Evolutionary conservation across 441 rosid genomes (phyloP).

Genomic region (Monsonia emarginata): DNA sequence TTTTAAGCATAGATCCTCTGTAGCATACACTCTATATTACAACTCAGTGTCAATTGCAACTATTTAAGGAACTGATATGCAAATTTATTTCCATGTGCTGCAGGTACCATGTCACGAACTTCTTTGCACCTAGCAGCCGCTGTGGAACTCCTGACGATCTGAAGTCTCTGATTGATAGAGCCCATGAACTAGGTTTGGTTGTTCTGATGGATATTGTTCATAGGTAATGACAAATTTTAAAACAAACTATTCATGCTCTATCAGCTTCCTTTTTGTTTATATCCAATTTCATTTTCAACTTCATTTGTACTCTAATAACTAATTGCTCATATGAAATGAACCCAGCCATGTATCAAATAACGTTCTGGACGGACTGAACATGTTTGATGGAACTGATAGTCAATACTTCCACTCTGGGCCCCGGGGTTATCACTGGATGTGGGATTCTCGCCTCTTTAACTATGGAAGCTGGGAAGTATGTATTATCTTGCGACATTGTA

Average conservation of each 20-base stretch:
- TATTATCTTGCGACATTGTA: slow-evolving; percentile 9
- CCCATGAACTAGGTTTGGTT: slow-evolving; percentile 84
- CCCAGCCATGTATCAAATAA: slow-evolving; percentile 87
- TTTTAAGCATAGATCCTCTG: slow-evolving; percentile 9
- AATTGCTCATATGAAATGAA: slow-evolving; percentile 16
- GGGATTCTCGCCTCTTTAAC: slow-evolving; percentile 98
- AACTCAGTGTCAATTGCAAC: slow-evolving; percentile 9
- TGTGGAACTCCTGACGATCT: slow-evolving; percentile 97
- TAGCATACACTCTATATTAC: background rate
- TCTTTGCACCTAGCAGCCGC: slow-evolving; percentile 93
- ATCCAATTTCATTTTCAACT: background rate
- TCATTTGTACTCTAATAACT: slow-evolving; percentile 10
- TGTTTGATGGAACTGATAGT: slow-evolving; percentile 93
- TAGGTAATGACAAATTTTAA: slow-evolving; percentile 37
- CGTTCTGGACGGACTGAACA: slow-evolving; percentile 82
- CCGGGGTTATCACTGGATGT: slow-evolving; percentile 89
- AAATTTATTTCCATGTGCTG: slow-evolving; percentile 26
- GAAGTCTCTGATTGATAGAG: slow-evolving; percentile 85
- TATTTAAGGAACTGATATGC: slow-evolving; percentile 11
- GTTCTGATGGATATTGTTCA: slow-evolving; percentile 99
- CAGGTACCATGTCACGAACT: slow-evolving; percentile 95
- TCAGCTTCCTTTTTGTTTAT: background rate
- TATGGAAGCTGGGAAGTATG: slow-evolving; percentile 97
- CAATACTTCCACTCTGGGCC: slow-evolving; percentile 90
- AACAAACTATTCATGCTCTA: slow-evolving; percentile 6